phyloP scores from a whole-genome alignment of 805 yeast genomes.

The Saccharomyces mikatae region DNA sequence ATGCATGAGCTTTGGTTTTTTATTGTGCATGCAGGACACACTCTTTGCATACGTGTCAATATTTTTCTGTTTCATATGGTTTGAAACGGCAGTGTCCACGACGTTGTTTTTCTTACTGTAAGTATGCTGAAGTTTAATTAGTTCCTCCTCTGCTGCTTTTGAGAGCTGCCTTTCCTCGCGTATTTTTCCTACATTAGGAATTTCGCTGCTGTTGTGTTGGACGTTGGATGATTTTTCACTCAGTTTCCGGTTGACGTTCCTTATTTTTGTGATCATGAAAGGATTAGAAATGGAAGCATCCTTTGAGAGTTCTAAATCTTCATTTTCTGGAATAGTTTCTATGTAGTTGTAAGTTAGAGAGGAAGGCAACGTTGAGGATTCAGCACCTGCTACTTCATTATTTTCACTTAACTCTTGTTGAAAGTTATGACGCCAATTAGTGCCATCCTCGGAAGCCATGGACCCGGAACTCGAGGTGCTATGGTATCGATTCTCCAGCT shows the following conservation, averaged over 20 bases:
- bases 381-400: background rate
- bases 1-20: background rate
- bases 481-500: background rate
- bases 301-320: conserved; percentile 15
- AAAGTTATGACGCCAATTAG: conserved; percentile 9
- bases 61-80: background rate
- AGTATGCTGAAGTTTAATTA: background rate
- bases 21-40: background rate
- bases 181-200: background rate
- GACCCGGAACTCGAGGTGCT: conserved; percentile 8
- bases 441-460: conserved; percentile 10
- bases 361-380: conserved; percentile 4
- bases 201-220: background rate
- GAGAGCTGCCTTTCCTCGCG: background rate
- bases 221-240: background rate
- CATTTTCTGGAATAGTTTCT: conserved; percentile 4
- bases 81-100: background rate
- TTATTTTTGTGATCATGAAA: conserved; percentile 12
- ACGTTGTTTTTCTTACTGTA: background rate
- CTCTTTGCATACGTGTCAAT: background rate
- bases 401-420: background rate
- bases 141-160: background rate
- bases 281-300: conserved; percentile 19
- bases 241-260: background rate
- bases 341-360: conserved; percentile 9